Evolutionary conservation across 169 alveolate genomes (phyloP), one percentile per base, ranked within the genome.

Genomic region (Plasmodium fragile): DNA sequence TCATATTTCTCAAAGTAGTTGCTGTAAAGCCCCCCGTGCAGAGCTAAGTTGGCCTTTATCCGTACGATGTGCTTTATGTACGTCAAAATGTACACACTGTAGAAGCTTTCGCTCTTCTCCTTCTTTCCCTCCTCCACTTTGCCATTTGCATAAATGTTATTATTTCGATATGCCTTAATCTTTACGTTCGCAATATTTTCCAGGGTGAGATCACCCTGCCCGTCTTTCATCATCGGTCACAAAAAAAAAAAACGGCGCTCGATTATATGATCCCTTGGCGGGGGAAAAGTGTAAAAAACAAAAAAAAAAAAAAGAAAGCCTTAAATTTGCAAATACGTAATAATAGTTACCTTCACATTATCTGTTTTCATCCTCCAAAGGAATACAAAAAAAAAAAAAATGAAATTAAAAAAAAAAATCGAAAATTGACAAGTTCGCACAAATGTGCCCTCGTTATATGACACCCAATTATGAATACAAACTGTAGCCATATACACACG

Each of bases 11-110:
- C 93, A 75, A 85, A 85, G 41, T 85, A 85, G 65, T 85, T 85
- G 65, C 93, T 85, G 69, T 85, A 85, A 36, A 85, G 41, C 28
- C 93, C 93, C 22, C 93, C 93, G 79, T 85, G 93, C 59, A 85
- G 45, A 4, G 93, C 93, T 36, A 85, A 75, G 69, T 85, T 85
- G 4, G 93, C 71, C 65, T 85, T 85, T 49, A 85, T 85, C 28
- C 93, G n/a, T 2, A 85, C 93, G 32, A 85, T 85, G 28, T 85
- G 93, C 59, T 85, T 85, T 73, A 85, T 85, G 80, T 85, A 85
- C 43, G 93, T 85, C 65, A 85, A 45, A 32, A 85, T 85, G 43
- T 85, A 85, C 16, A 85, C 93, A 25, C 79, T 69, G 59, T 85
- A 85, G 45, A 25, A 85, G 43, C 80, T 85, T 0, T 83, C 81